Percentiles rank a stretch among this genome's conserved stretches.
These are phyloP conservation scores for Populus deltoides DNA, from an alignment of 345 rosid genomes.

Conservation along the genomic window DNA sequence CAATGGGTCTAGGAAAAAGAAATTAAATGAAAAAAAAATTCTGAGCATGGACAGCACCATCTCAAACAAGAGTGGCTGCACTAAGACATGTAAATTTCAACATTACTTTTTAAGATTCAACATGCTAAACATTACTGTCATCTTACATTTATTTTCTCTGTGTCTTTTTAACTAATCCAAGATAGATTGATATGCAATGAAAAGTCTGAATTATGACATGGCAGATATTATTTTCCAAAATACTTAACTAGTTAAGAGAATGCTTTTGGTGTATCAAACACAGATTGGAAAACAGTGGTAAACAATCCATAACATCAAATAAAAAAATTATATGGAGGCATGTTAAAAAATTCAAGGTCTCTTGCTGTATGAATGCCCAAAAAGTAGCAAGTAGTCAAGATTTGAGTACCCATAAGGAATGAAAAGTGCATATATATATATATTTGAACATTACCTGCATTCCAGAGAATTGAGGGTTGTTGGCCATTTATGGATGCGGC, in stretches of 20 bases:
- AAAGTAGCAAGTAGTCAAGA: not conserved
- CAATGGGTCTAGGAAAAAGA: not conserved
- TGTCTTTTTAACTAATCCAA: not conserved
- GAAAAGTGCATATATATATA: not conserved
- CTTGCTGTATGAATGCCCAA: not conserved
- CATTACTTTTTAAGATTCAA: not conserved
- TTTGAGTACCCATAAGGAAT: not conserved
- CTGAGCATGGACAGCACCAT: not conserved
- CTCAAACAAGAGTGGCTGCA: not conserved
- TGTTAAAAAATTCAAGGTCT: not conserved
- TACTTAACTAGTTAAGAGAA: not conserved
- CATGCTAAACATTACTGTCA: no score
- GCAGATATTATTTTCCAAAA: not conserved
- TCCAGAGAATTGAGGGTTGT: slow-evolving; percentile 66
- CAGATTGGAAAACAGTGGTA: not conserved
- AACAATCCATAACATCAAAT: not conserved
- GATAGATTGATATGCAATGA: not conserved
- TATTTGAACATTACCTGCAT: slow-evolving; percentile 45
- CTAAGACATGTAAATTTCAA: not conserved
- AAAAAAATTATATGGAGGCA: not conserved
- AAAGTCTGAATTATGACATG: not conserved
- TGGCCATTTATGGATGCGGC: slow-evolving; percentile 53
- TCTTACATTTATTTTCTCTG: not conserved
- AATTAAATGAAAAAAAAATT: not conserved
- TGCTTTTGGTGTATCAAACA: not conserved